phyloP scores from a whole-genome alignment of 805 yeast genomes.

The Scheffersomyces spartinae region DNA sequence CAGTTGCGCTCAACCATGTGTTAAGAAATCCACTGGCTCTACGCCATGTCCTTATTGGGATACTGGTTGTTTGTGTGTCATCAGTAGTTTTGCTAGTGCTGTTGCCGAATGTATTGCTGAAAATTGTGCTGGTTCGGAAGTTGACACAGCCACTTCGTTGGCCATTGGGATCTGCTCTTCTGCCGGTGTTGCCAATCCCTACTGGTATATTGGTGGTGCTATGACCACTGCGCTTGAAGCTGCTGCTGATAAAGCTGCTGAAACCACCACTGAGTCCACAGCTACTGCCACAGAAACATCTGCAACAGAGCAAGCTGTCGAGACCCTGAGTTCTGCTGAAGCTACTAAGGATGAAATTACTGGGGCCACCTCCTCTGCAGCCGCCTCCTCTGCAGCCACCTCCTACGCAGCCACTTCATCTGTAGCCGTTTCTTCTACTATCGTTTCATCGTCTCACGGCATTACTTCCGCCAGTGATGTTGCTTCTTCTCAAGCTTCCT shows the following conservation, averaged over 20 bases:
- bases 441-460: background rate
- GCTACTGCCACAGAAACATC: conserved; percentile 3
- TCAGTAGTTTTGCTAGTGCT: conserved; percentile 20
- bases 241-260: conserved; percentile 13
- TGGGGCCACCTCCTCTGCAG: conserved; percentile 5
- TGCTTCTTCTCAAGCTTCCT: background rate
- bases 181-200: conserved; percentile 24
- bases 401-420: conserved; percentile 3
- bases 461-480: conserved; percentile 1
- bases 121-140: conserved; percentile 20
- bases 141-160: conserved; percentile 14
- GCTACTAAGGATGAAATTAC: conserved; percentile 3
- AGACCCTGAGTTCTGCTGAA: conserved; percentile 3
- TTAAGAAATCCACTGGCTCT: conserved; percentile 16
- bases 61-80: conserved; percentile 34
- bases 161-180: conserved; percentile 22
- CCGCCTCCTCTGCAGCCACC: conserved; percentile 3
- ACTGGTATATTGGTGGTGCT: conserved; percentile 17
- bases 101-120: conserved; percentile 28
- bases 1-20: conserved; percentile 25
- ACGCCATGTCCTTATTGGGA: conserved; percentile 38
- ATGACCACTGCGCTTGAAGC: conserved; percentile 12
- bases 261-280: conserved; percentile 5
- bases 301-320: conserved; percentile 1
- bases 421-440: background rate